These are phyloP conservation scores for Rosellinia necatrix DNA, from an alignment of 2,329 filamentous ascomycete genomes.

Conservation along the genomic window DNA sequence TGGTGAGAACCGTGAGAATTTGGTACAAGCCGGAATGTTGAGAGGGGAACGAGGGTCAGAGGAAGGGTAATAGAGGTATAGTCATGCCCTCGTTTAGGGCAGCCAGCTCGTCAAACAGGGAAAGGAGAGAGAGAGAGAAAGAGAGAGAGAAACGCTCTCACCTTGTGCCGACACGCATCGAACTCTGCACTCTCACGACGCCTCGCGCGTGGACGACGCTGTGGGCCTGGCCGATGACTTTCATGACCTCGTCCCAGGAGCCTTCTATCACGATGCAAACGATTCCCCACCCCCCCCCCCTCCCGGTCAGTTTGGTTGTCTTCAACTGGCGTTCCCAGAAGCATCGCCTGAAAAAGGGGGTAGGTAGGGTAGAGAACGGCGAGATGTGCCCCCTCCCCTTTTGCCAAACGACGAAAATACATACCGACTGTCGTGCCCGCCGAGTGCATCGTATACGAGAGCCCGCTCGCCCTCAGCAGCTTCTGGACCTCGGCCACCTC, in stretches of 20 bases:
- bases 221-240: constrained; percentile 84
- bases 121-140: not conserved
- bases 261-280: no score
- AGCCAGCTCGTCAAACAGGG: not conserved
- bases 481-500: constrained; percentile 90
- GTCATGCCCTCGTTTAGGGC: no score
- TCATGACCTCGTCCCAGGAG: constrained; percentile 86
- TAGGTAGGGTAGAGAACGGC: not conserved
- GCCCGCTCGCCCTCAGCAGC: constrained; percentile 77
- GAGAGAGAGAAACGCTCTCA: constrained; percentile 44
- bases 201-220: constrained; percentile 75
- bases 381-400: no score
- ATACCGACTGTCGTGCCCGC: constrained; percentile 90
- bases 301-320: no score
- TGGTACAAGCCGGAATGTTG: no score
- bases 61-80: not conserved
- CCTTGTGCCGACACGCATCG: constrained; percentile 84
- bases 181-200: constrained; percentile 82
- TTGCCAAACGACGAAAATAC: no score
- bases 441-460: constrained; percentile 89
- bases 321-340: not conserved
- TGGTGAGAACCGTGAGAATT: not conserved
- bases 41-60: not conserved
- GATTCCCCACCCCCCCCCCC: no score
- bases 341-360: no score